Conservation (phyloP, 2,329 filamentous ascomycete genomes). For the Phoma sp. region DNA sequence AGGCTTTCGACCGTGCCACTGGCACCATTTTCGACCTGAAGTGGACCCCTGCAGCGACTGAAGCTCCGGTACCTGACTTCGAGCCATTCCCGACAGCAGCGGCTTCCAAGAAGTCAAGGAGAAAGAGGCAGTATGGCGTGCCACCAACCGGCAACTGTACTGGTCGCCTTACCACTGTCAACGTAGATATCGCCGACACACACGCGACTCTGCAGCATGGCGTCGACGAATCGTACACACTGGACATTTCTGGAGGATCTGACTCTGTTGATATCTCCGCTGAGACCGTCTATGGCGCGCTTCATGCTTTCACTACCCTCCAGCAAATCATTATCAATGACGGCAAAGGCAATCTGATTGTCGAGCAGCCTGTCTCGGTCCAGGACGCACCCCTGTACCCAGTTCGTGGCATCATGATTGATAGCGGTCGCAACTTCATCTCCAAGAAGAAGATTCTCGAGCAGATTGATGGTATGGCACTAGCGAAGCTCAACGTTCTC, state of each 20-base stretch:
- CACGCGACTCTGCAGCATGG: constrained; percentile 60
- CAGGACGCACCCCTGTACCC: constrained; percentile 59
- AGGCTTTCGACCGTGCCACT: constrained; percentile 60
- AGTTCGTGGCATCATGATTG: constrained; percentile 62
- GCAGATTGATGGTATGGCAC: constrained; percentile 61
- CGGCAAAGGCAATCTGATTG: constrained; percentile 51
- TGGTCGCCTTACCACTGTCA: constrained; percentile 49
- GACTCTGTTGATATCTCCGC: constrained; percentile 54
- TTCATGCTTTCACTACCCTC: constrained; percentile 64
- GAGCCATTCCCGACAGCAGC: constrained; percentile 58
- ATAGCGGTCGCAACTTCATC: constrained; percentile 62
- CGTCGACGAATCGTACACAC: constrained; percentile 63
- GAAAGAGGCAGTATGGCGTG: constrained; percentile 29
- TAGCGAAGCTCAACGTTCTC: constrained; percentile 63
- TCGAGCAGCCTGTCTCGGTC: constrained; percentile 61
- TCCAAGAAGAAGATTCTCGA: constrained; percentile 58
- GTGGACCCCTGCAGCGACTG: constrained; percentile 61
- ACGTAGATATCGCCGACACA: constrained; percentile 54
- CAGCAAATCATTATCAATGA: constrained; percentile 62
- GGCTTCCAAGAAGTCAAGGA: constrained; percentile 21
- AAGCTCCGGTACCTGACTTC: constrained; percentile 59
- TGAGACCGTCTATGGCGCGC: constrained; percentile 60
- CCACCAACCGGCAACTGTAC: constrained; percentile 32
- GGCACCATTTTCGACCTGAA: constrained; percentile 55
- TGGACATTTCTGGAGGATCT: constrained; percentile 52